Evolutionary conservation across 2,329 filamentous ascomycete genomes (phyloP).

Genomic region (Davidsoniella neocaledoniae): DNA sequence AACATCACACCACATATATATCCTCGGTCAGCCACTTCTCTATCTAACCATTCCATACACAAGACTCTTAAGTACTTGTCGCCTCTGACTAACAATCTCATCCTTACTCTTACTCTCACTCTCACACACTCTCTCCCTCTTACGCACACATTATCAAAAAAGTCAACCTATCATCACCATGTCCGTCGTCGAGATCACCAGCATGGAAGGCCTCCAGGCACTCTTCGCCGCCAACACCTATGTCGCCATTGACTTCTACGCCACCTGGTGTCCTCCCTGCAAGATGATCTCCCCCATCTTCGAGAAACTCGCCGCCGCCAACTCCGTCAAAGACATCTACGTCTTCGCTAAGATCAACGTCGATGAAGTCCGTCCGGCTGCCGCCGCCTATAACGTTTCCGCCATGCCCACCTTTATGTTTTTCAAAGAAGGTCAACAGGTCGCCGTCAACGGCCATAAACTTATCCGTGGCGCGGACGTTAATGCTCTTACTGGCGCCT

Average conservation of each 20-base stretch:
- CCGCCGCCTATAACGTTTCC: constrained; percentile 60
- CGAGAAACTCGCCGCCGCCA: constrained; percentile 17
- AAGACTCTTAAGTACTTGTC: too few relatives aligned
- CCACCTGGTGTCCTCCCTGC: constrained; percentile 89
- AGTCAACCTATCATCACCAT: neutral
- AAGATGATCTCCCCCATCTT: constrained; percentile 72
- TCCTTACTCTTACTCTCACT: neutral
- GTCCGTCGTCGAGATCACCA: constrained; percentile 11
- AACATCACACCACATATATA: too few relatives aligned
- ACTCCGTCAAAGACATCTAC: constrained; percentile 30
- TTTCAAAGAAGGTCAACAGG: constrained; percentile 55
- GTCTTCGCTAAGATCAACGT: constrained; percentile 86
- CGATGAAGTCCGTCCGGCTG: constrained; percentile 60
- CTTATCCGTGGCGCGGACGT: constrained; percentile 16
- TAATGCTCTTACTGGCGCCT: constrained; percentile 18
- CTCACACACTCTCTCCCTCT: neutral
- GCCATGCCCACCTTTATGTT: constrained; percentile 88
- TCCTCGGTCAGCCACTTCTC: too few relatives aligned
- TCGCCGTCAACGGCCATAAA: constrained; percentile 17
- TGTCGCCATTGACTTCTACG: constrained; percentile 74
- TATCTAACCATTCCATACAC: too few relatives aligned
- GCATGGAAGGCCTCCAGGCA: constrained; percentile 6
- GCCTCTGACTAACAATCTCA: neutral
- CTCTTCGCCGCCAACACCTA: constrained; percentile 28
- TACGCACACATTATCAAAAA: too few relatives aligned